These are phyloP conservation scores for Pestalotiopsis sp. DNA, from an alignment of 2,329 filamentous ascomycete species.

Conservation along the genomic window DNA sequence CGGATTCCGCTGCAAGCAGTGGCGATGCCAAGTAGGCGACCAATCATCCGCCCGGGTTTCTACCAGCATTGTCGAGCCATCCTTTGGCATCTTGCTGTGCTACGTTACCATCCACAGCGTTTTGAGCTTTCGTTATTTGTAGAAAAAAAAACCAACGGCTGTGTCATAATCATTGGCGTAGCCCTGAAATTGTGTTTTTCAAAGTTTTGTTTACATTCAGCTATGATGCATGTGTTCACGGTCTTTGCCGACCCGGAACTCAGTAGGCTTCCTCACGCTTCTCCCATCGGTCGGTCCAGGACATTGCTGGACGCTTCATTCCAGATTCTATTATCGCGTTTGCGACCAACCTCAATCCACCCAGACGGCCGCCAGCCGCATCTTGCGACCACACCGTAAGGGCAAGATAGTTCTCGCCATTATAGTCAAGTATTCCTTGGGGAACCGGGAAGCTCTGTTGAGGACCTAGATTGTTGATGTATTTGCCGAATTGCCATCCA, in stretches of 20 bases:
- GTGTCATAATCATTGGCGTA: too few relatives aligned
- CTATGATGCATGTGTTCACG: background rate
- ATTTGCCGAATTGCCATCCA: conserved; percentile 69
- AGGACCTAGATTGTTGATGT: conserved; percentile 71
- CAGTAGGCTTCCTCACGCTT: conserved; percentile 21
- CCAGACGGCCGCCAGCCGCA: conserved; percentile 56
- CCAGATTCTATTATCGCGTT: conserved; percentile 41
- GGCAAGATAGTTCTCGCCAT: conserved; percentile 70
- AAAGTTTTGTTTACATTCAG: background rate
- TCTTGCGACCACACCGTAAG: conserved; percentile 72
- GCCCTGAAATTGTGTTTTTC: too few relatives aligned
- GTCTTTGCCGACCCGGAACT: background rate
- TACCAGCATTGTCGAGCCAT: background rate
- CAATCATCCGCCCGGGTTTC: background rate
- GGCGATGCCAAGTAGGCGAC: background rate
- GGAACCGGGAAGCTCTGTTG: conserved; percentile 74
- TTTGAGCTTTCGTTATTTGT: too few relatives aligned
- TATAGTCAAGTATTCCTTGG: conserved; percentile 72
- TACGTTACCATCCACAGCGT: too few relatives aligned
- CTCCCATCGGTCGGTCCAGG: conserved; percentile 20
- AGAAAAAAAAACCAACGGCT: too few relatives aligned
- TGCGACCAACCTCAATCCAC: conserved; percentile 35
- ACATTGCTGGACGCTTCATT: conserved; percentile 16
- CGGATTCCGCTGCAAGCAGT: background rate
- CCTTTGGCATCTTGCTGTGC: too few relatives aligned